Base-by-base conservation (phyloP, 208 protist genomes). In the Wallacemonas rigidus region DNA sequence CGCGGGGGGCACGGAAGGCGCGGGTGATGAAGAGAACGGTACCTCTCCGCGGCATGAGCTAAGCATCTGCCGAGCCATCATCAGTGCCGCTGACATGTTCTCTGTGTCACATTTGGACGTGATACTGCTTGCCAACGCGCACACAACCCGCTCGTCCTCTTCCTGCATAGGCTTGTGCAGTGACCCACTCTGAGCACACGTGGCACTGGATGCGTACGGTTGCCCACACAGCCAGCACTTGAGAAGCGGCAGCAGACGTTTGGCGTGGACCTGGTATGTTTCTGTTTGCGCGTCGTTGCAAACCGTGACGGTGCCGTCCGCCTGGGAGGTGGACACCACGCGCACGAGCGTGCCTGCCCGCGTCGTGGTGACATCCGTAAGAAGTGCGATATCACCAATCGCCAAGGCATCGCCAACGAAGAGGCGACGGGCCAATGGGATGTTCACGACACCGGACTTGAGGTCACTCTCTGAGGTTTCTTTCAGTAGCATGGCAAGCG, bases 141-240 rank as follows among this genome's bases (percentile, higher is more conserved):
- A 71, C 9, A 79, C 58, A 3, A 78, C 51, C 2, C 86, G 81
- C 2, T 71, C 65, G 35, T 84, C 81, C 62, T 87, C 83, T 4
- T 82, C 76, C 2, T 65, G 12, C 9, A 77, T 58, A 1, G 78
- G 80, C 15, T 26, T 44, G 71, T 91, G 86, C 39, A 65, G 60
- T 7, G 61, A 35, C 26, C 71, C 71, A 35, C 17, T 74, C 26
- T 57, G 62, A 3, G 72, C 35, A 65, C 81, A 91, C 1, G 72
- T 54, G 3, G 39, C 70, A 14, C 56, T 50, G 51, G 55, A 70
- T 12, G 82, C 75, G 74, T 87, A 87, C 36, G 76, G 47, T 17
- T 61, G 72, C 9, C 65, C 69, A 67, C 86, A 91, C 11, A 64
- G 6, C 68, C 76, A 72, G 54, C 86, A 91, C 71, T 85, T 83